Base-by-base conservation (phyloP, 768 basidiomycete genomes). In the Artomyces pyxidatus region DNA sequence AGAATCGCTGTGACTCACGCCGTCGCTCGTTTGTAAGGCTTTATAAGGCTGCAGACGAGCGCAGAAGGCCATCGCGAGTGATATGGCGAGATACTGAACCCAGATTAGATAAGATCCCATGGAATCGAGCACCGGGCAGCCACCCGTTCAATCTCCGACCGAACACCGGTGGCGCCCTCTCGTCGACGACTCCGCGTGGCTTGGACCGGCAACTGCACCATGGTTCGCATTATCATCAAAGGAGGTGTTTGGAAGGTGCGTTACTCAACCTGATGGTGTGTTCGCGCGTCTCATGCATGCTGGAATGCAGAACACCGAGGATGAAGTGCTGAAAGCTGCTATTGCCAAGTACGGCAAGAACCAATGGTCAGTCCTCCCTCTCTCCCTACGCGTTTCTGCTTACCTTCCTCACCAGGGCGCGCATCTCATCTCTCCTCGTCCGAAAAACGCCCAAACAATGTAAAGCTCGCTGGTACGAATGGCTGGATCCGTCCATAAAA, bases 361-460 rank as follows among this genome's bases (percentile, higher is more conserved):
- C 61, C 92, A 95, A 74, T 95, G 92, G 88, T 81, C 57, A 35
- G 71, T 59, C 9, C 25, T 28, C 38, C n/a, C n/a, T n/a, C n/a
- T n/a, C 28, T 6, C 32, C 10, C 26, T 3, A 48, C 28, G 39
- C 27, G 30, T 42, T 35, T 42, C 3, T 29, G 29, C 37, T 44
- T 45, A 40, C 56, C 46, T 9, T 43, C 19, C n/a, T 37, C 37
- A 6, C n/a, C 41, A 88, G 90, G 94, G 95, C 95, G 23, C 92
- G 95, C 59, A 98, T 99, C 63, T 96, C 93, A 10, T 98, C 95
- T 27, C 75, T 99, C 26, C 80, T 99, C 45, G 96, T 98, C 29
- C 83, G 96, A 56, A 99, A 99, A 69, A 99, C 96, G 1, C 94
- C 96, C 10, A 99, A 99, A 64, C 96, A 99, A 71, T 99, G 96